A percentile compares a stretch with the other conserved stretches of the same genome.
These are phyloP conservation scores for Phytophthora litchii DNA, from an alignment of 352 stramenopile genomes.

Conservation along the genomic window DNA sequence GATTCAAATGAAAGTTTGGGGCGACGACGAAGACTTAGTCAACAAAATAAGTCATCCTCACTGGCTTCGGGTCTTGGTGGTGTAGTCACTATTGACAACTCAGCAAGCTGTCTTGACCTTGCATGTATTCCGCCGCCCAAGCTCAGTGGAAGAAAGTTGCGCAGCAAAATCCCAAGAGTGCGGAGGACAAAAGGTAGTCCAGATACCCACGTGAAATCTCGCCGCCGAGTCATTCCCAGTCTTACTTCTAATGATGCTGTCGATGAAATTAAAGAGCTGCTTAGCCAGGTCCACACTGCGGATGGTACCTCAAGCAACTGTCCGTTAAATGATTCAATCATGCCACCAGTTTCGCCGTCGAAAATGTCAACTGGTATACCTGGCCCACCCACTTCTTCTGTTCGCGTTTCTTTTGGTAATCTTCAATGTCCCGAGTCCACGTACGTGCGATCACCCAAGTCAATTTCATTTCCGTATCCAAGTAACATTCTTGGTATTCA, in stretches of 20 bases:
- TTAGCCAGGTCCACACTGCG: constrained; percentile 3
- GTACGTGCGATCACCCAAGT: constrained; percentile 30
- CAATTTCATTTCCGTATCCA: constrained; percentile 34
- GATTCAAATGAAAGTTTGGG: constrained; percentile 22
- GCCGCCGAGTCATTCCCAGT: constrained; percentile 18
- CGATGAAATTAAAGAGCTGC: constrained; percentile 5
- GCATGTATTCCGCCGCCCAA: constrained; percentile 29
- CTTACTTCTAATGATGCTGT: constrained; percentile 7
- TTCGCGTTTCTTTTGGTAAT: constrained; percentile 20
- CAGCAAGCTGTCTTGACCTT: constrained; percentile 20
- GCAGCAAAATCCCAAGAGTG: constrained; percentile 34
- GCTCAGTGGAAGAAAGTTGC: constrained; percentile 44
- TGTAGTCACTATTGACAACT: constrained; percentile 3
- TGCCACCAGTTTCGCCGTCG: constrained; percentile 31
- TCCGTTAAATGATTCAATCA: constrained; percentile 18
- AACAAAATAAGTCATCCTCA: constrained; percentile 26
- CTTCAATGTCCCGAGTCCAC: constrained; percentile 19
- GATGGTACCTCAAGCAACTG: constrained; percentile 1
- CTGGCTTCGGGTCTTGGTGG: constrained; percentile 15
- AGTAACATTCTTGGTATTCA: constrained; percentile 25
- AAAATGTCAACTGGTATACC: constrained; percentile 10
- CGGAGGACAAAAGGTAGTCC: constrained; percentile 31
- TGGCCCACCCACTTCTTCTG: constrained; percentile 28
- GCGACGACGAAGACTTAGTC: constrained; percentile 23
- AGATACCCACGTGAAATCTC: constrained; percentile 31